Conservation (phyloP, 2,329 filamentous ascomycete genomes). For the Westerdykella aurantiaca region DNA sequence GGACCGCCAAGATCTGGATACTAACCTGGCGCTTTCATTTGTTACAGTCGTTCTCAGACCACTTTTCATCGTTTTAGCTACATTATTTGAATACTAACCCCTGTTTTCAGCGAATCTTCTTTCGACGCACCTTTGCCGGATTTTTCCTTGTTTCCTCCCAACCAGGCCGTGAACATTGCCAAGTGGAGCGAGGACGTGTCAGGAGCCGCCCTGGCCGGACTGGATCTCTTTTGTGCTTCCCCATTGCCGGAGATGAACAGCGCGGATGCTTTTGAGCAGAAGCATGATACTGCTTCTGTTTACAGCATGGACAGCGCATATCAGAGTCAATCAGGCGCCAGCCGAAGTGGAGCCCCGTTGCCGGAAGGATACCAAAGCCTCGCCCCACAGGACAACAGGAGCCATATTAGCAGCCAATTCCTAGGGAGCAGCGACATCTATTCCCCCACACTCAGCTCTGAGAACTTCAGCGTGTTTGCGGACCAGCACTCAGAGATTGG, state of each 20-base stretch:
- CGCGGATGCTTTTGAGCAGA: constrained; percentile 30
- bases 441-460: constrained; percentile 35
- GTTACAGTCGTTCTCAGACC: constrained; percentile 13
- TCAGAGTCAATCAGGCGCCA: constrained; percentile 36
- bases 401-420: constrained; percentile 26
- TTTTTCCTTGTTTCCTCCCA: constrained; percentile 29
- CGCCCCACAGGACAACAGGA: constrained; percentile 26
- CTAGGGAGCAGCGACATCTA: constrained; percentile 25
- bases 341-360: constrained; percentile 25
- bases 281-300: constrained; percentile 35
- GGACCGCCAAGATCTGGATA: constrained; percentile 3
- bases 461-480: constrained; percentile 29
- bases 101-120: constrained; percentile 35
- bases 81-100: constrained; percentile 33
- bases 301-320: constrained; percentile 42
- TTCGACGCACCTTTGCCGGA: constrained; percentile 31
- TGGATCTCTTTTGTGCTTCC: constrained; percentile 31
- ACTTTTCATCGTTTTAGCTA: constrained; percentile 9
- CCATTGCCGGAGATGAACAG: constrained; percentile 32
- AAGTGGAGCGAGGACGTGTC: constrained; percentile 40
- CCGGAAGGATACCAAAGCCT: constrained; percentile 18
- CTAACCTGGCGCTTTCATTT: constrained; percentile 37
- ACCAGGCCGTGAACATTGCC: constrained; percentile 31
- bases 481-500: constrained; percentile 29
- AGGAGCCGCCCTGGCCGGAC: constrained; percentile 25